Percentiles rank a stretch among this genome's conserved stretches.
Evolutionary conservation across 1,139 yeast genomes (phyloP).

Genomic region (Hyphopichia fennica): DNA sequence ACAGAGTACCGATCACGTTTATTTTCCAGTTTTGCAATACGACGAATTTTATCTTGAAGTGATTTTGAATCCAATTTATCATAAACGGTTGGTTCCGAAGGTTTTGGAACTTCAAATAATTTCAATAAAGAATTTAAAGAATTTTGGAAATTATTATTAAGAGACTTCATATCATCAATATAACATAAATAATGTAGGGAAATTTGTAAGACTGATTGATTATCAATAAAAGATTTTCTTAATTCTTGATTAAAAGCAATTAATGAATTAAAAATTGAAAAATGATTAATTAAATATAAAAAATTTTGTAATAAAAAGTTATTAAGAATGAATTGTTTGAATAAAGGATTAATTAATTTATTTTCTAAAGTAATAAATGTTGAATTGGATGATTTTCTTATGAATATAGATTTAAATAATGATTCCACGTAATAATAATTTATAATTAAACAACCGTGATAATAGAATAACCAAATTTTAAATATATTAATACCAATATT

Average conservation of each 20-base stretch:
- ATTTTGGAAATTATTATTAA: slow-evolving; percentile 6
- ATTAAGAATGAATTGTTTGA: slow-evolving; percentile 8
- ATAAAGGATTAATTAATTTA: slow-evolving; percentile 15
- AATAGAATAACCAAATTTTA: slow-evolving; percentile 28
- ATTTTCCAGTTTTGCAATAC: slow-evolving; percentile 3
- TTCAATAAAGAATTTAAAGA: not conserved
- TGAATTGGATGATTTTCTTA: slow-evolving; percentile 1
- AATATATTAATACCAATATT: slow-evolving; percentile 10
- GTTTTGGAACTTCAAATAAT: not conserved
- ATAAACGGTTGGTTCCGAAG: not conserved
- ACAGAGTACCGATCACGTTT: slow-evolving; percentile 3
- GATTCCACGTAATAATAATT: slow-evolving; percentile 8
- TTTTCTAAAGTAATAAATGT: slow-evolving; percentile 14
- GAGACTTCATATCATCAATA: slow-evolving; percentile 9
- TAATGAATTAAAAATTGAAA: not conserved
- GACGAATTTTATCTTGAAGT: not conserved
- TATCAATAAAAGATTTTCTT: not conserved
- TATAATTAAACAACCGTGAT: slow-evolving; percentile 25
- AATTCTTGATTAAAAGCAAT: slow-evolving; percentile 3
- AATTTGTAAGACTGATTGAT: slow-evolving; percentile 5
- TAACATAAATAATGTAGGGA: slow-evolving; percentile 12
- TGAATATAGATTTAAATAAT: not conserved
- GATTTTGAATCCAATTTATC: not conserved
- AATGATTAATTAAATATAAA: not conserved
- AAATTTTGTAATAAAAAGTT: slow-evolving; percentile 6